A percentile compares a stretch with the other conserved stretches of the same genome.
These are phyloP conservation scores for Fraxinus albicans DNA, from an alignment of 305 asterid genomes.

Conservation along the genomic window DNA sequence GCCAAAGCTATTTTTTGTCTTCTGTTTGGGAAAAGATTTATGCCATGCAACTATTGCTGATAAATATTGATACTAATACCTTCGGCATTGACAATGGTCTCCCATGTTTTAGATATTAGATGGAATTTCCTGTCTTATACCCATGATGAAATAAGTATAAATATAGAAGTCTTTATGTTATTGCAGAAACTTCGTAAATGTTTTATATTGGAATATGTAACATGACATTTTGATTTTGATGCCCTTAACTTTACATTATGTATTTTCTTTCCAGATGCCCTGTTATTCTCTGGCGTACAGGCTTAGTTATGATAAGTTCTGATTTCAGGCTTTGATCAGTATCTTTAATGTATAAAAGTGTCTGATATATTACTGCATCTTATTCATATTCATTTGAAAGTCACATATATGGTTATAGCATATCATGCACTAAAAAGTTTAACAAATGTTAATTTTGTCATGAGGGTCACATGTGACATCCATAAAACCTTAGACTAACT, in stretches of 20 bases:
- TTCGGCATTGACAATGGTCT: background rate
- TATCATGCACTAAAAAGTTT: background rate
- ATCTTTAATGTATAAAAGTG: background rate
- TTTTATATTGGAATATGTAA: background rate
- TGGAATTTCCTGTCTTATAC: background rate
- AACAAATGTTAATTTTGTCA: background rate
- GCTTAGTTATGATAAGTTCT: background rate
- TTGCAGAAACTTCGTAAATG: background rate
- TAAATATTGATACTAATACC: background rate
- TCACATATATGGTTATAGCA: background rate
- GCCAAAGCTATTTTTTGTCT: background rate
- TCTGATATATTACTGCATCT: background rate
- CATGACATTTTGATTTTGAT: background rate
- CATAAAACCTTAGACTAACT: slow-evolving; percentile 5
- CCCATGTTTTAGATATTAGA: background rate
- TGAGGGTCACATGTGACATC: background rate
- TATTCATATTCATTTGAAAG: background rate
- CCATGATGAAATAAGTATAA: background rate
- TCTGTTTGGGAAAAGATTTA: background rate
- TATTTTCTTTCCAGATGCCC: background rate
- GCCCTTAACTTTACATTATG: background rate
- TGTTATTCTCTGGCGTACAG: background rate
- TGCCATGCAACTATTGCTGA: background rate
- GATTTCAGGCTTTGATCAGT: background rate
- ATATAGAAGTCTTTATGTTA: background rate